Base-by-base conservation (phyloP, 345 rosid species). In the Hirschfeldia incana region DNA sequence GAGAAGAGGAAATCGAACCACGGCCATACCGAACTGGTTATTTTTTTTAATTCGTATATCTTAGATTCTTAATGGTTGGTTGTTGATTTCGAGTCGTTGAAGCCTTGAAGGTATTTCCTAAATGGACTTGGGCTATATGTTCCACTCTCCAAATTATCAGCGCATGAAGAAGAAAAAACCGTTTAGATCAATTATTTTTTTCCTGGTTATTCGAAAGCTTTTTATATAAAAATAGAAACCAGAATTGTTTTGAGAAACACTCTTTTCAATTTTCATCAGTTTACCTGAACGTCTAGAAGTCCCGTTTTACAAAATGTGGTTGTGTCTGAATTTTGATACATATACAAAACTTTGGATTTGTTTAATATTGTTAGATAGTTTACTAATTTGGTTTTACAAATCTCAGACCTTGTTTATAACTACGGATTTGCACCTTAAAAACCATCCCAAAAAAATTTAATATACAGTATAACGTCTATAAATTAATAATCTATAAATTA, bases 41-140 rank as follows among this genome's bases (percentile, higher is more conserved):
- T 27, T 27, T 70, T 0, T 29, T 30, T 15, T 10, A 5, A 30
- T 26, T 75, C 59, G 21, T 21, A 21, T 21, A 21, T 21, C 21
- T 21, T 21, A 21, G 21, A 21, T 30, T 67, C 63, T 49, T 44
- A 42, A 60, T 32, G 28, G 26, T 68, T 55, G 44, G 37, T 61
- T 21, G 21, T 21, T 60, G 7, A 32, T 26, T 9, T 8, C 13
- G 6, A 32, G 60, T 76, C 5, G 29, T 21, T 69, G 61, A 21
- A 21, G 21, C 21, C 21, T 21, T 21, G 21, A 21, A 21, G 10
- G 6, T 67, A 57, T 42, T 67, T 28, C 36, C 34, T 2, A 51
- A 46, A 6, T 49, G 8, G 78, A 27, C 12, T 62, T 70, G 70
- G 64, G 55, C 69, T 33, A 15, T 46, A 44, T n/a, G 57, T 36